phyloP scores from a whole-genome alignment of 495 filamentous ascomycete species.

The Letharia columbiana region DNA sequence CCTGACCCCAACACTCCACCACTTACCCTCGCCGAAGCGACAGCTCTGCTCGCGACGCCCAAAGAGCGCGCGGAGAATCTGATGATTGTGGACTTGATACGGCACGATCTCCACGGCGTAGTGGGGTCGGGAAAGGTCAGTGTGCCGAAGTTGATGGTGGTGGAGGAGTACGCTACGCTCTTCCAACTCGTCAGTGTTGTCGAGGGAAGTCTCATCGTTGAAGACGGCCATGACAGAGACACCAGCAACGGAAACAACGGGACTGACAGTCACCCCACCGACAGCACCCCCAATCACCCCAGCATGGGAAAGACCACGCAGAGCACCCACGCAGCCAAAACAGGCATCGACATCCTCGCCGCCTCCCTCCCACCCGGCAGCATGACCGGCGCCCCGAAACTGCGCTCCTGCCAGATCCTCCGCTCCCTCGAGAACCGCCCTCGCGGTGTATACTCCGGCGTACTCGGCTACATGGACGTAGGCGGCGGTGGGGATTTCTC shows the following conservation, averaged over 20 bases:
- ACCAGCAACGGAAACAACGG: slow-evolving; percentile 19
- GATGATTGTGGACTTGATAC: slow-evolving; percentile 94
- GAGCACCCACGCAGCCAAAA: slow-evolving; percentile 23
- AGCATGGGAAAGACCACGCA: not conserved
- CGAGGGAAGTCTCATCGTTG: slow-evolving; percentile 42
- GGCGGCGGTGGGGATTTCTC: slow-evolving; percentile 80
- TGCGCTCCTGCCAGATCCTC: slow-evolving; percentile 77
- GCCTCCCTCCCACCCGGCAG: slow-evolving; percentile 74
- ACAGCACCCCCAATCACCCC: not conserved
- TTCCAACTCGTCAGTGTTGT: slow-evolving; percentile 87
- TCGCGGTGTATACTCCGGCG: slow-evolving; percentile 80
- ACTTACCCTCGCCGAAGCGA: slow-evolving; percentile 60
- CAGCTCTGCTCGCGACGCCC: slow-evolving; percentile 57
- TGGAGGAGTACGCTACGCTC: slow-evolving; percentile 84
- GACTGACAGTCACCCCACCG: not conserved
- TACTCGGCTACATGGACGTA: slow-evolving; percentile 81
- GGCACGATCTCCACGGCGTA: slow-evolving; percentile 81
- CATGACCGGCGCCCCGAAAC: slow-evolving; percentile 95
- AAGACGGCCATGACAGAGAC: not conserved
- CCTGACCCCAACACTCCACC: slow-evolving; percentile 23
- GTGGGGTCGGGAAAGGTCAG: slow-evolving; percentile 57
- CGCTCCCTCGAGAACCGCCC: slow-evolving; percentile 54
- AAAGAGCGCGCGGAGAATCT: slow-evolving; percentile 95
- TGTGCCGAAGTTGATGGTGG: slow-evolving; percentile 64
- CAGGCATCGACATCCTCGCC: slow-evolving; percentile 69